Base-by-base conservation (phyloP, 2,329 filamentous ascomycete genomes). In the Metarhizium album region DNA sequence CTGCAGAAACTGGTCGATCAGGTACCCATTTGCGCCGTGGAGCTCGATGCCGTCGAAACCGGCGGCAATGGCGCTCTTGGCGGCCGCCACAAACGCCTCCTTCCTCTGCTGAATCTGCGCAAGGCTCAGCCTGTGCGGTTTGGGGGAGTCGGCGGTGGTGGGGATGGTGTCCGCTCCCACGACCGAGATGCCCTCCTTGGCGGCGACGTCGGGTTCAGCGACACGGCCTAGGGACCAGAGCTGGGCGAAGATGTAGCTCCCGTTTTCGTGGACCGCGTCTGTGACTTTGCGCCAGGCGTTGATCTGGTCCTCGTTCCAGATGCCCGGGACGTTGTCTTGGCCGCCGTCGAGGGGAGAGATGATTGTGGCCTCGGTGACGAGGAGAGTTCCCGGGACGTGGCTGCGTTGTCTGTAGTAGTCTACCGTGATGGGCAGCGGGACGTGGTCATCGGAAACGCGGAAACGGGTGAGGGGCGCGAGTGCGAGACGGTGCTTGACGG, bases 11-110 rank as follows among this genome's bases (percentile, higher is more conserved):
- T 83, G 78, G 48, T 81, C 79, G 6, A 82, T 62, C 0, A 85
- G 67, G 54, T 84, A 85, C 0, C 80, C 80, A 51, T 83, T 80
- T 0, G 76, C 78, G 1, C 63, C 73, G 46, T 78, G 73, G 3
- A 73, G 61, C 55, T 90, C 86, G 45, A 90, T 78, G 0, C 80
- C 82, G 58, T 91, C 86, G 31, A 84, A 84, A 0, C 86, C 86
- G 0, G 79, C 80, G 0, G 71, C 69, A 0, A 87, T 64, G 0
- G 84, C 76, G 9, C 79, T 72, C 55, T 72, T 70, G 0, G 75
- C 67, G 0, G 77, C 75, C 0, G 67, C 70, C 0, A 72, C 76
- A 62, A 75, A 88, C 0, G 78, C 78, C 0, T 65, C 60, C 27
- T 29, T 29, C 27, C 1, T 29, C 11, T 29, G 27, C 27, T 29